Conservation (phyloP, 1,139 yeast species). For the Suhomyces wounanorum region DNA sequence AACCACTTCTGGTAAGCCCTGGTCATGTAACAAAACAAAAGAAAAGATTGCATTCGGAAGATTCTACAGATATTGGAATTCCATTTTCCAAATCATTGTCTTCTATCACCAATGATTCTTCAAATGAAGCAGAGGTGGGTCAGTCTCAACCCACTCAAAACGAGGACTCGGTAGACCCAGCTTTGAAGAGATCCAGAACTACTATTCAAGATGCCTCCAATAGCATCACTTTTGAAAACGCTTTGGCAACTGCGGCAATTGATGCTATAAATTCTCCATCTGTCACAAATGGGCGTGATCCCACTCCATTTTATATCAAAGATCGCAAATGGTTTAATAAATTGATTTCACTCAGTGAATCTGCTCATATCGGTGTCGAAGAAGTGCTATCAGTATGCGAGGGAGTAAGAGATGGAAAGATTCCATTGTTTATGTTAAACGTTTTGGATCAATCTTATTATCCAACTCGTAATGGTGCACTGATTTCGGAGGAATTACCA, state of each 20-base stretch:
- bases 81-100: slow-evolving; percentile 15
- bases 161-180: slow-evolving; percentile 35
- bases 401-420: slow-evolving; percentile 44
- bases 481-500: slow-evolving; percentile 24
- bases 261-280: slow-evolving; percentile 39
- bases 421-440: slow-evolving; percentile 43
- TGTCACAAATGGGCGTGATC: slow-evolving; percentile 27
- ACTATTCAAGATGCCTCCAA: slow-evolving; percentile 15
- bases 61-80: slow-evolving; percentile 12
- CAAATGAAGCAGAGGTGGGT: slow-evolving; percentile 10
- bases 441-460: slow-evolving; percentile 39
- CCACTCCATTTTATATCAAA: slow-evolving; percentile 35
- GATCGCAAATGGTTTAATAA: slow-evolving; percentile 47
- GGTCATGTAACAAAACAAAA: slow-evolving; percentile 11
- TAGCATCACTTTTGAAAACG: slow-evolving; percentile 32
- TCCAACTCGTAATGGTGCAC: slow-evolving; percentile 24
- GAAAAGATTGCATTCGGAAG: slow-evolving; percentile 21
- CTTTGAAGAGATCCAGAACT: slow-evolving; percentile 27
- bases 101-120: slow-evolving; percentile 12
- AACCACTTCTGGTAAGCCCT: slow-evolving; percentile 11
- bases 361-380: slow-evolving; percentile 29
- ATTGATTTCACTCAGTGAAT: slow-evolving; percentile 33
- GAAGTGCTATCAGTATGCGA: slow-evolving; percentile 41
- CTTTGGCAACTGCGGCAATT: slow-evolving; percentile 35
- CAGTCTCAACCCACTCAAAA: slow-evolving; percentile 15